Percentiles rank a stretch among this genome's conserved stretches.
phyloP scores from a whole-genome alignment of 2,329 filamentous ascomycete genomes.

The Botrytis fragariae region DNA sequence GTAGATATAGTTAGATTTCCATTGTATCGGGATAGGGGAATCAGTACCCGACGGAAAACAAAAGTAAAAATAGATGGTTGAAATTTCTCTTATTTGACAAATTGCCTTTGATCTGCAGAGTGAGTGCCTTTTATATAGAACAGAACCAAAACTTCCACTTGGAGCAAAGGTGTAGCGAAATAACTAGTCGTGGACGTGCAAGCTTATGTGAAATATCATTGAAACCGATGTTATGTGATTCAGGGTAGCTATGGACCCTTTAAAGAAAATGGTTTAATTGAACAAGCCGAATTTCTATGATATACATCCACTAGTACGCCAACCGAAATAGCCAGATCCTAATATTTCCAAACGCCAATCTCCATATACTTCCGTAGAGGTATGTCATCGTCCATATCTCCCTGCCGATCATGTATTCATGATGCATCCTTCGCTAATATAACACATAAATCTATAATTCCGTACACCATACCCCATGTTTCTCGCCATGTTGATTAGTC shows the following conservation, averaged over 20 bases:
- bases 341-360: not conserved
- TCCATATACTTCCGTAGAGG: not conserved
- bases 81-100: not conserved
- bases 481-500: too few species aligned
- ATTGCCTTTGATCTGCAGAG: not conserved
- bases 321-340: too few species aligned
- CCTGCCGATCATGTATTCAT: not conserved
- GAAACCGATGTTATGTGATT: not conserved
- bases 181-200: not conserved
- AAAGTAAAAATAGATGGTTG: not conserved
- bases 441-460: not conserved
- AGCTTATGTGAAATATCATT: not conserved
- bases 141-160: not conserved
- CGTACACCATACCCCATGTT: not conserved
- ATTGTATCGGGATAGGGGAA: not conserved
- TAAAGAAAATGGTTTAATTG: not conserved
- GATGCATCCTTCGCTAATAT: not conserved
- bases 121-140: not conserved
- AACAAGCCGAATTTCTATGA: not conserved
- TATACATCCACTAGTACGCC: not conserved
- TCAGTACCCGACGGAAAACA: not conserved
- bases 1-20: not conserved
- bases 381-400: not conserved
- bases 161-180: not conserved
- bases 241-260: not conserved